Evolutionary conservation across 345 rosid genomes (phyloP).

Genomic region (Firmiana major): DNA sequence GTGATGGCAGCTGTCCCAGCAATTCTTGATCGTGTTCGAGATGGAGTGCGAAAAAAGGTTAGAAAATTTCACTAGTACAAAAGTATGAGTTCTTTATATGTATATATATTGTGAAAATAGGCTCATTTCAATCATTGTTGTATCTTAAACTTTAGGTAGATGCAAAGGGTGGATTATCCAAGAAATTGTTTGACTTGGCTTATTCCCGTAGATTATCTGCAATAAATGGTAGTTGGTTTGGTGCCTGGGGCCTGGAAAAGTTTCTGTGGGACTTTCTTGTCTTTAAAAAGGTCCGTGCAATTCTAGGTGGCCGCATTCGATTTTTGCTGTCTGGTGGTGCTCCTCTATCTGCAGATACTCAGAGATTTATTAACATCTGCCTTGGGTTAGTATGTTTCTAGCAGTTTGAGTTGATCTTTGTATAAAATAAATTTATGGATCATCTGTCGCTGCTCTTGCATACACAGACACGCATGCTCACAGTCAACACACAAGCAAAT

Average conservation of each 20-base stretch:
- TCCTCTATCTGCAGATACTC: slow-evolving; percentile 93
- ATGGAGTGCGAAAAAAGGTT: slow-evolving; percentile 84
- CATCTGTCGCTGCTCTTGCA: neutral
- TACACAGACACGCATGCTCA: neutral
- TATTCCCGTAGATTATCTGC: slow-evolving; percentile 89
- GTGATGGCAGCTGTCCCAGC: slow-evolving; percentile 99
- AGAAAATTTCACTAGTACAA: neutral
- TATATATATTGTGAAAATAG: neutral
- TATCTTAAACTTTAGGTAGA: slow-evolving; percentile 56
- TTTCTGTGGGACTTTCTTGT: slow-evolving; percentile 82
- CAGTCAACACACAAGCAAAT: neutral
- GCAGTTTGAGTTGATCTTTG: slow-evolving; percentile 17
- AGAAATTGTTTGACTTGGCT: slow-evolving; percentile 83
- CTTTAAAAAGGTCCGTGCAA: slow-evolving; percentile 75
- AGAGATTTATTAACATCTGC: slow-evolving; percentile 98
- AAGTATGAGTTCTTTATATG: neutral
- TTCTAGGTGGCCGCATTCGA: slow-evolving; percentile 87
- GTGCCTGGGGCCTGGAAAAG: slow-evolving; percentile 91
- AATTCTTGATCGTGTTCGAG: slow-evolving; percentile 95
- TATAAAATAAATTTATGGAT: slow-evolving; percentile 4
- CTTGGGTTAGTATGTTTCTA: slow-evolving; percentile 62
- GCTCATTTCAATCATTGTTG: slow-evolving; percentile 8
- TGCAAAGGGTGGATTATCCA: slow-evolving; percentile 77
- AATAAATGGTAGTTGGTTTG: slow-evolving; percentile 89
- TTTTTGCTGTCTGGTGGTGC: slow-evolving; percentile 99